Base-by-base conservation (phyloP, 2,329 filamentous ascomycete species). In the Sporothrix mexicana region DNA sequence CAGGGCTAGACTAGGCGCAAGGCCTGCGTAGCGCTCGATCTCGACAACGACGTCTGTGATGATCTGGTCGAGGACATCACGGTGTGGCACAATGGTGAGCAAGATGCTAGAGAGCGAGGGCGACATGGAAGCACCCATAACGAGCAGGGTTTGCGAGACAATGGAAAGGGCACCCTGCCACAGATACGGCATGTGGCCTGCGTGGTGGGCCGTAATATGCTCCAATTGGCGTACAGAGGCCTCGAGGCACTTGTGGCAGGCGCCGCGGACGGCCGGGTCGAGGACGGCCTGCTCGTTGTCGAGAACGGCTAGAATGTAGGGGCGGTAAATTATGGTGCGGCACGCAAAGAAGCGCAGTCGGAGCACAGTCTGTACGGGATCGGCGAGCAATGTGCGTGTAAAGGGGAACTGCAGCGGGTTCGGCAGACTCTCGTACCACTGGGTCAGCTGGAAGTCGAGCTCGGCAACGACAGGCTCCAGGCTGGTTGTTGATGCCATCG, bases 51-150 rank as follows among this genome's bases (percentile, higher is more conserved):
- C 92, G 73, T 93, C 90, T 78, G 90, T 90, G 81, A 95, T 93
- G 77, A 95, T 93, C 73, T 88, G 86, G 80, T 95, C 92, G 77
- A 95, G 88, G 49, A 90, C 85, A 74, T 89, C 86, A 70, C 85
- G 83, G 75, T 86, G 85, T 43, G 87, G 84, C 3, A 90, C 85
- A 30, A 90, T 78, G 2, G 83, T 85, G 67, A 87, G 74, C 79
- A 95, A 84, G 55, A 95, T 89, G 68, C 84, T 86, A 30, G 88
- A 89, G 2, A 95, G 87, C 5, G 90, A 90, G 0, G 90, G 90
- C 9, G 91, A 94, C 89, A 95, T 93, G 17, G 91, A 94, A 17
- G 93, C 92, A 7, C 92, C 93, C 93, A 96, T 95, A 47, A 96
- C 88, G 59, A 96, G 85, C 17, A 96, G 84, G 1, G 92, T 92